These are phyloP conservation scores for Helianthus annuus DNA, from an alignment of 129 eudicot species.

Conservation along the genomic window DNA sequence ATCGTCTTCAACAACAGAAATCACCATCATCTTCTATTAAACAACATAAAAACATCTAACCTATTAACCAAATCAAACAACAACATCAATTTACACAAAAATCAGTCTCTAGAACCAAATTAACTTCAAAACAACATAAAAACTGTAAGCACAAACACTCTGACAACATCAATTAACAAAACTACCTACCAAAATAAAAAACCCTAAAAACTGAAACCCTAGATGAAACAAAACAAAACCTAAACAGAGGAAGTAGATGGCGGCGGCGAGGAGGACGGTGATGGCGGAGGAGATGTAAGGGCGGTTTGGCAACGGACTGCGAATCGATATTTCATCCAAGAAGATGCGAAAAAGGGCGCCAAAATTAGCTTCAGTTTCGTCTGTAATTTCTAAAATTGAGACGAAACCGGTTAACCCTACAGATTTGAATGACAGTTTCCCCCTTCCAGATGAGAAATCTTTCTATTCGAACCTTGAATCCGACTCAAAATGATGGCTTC, in stretches of 20 bases:
- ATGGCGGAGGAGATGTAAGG: constrained; percentile 31
- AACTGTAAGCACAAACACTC: background rate
- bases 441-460: no score
- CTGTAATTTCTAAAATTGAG: no score
- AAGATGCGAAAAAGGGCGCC: no score
- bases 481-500: no score
- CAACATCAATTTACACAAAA: background rate
- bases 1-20: no score
- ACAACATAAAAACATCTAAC: constrained; percentile 98
- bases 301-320: no score
- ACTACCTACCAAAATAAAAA: constrained; percentile 21
- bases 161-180: background rate
- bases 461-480: no score
- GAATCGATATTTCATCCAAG: no score
- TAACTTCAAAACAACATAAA: background rate
- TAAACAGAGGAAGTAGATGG: constrained; percentile 53
- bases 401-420: no score
- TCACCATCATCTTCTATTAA: no score
- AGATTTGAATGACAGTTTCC: no score
- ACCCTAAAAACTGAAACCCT: constrained; percentile 34
- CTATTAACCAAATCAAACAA: constrained; percentile 38
- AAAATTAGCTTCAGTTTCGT: no score
- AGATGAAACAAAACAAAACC: constrained; percentile 2
- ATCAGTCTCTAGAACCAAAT: background rate
- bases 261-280: constrained; percentile 52